Conservation (phyloP, 306 rosid species). For the Citrullus mucosospermus region DNA sequence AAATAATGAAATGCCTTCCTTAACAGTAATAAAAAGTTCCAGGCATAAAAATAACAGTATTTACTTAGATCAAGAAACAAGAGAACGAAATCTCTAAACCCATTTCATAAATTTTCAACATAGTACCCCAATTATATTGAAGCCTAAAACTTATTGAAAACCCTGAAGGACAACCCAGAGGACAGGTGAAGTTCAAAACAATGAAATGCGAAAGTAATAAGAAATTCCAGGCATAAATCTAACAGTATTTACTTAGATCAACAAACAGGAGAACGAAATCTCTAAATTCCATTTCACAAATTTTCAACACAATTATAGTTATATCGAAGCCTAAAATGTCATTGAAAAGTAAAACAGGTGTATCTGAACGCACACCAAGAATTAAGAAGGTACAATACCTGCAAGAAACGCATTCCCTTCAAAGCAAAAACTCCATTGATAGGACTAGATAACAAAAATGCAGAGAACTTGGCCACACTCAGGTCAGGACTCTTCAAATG, state of each 20-base stretch:
- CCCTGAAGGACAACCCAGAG: too few relatives aligned
- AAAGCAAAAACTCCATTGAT: constrained; percentile 20
- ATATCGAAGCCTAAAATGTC: neutral
- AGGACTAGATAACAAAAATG: constrained; percentile 35
- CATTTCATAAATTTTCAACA: neutral
- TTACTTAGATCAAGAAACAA: neutral
- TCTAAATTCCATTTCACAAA: neutral
- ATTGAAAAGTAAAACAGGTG: neutral
- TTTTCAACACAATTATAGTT: neutral
- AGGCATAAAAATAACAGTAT: neutral
- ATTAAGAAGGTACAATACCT: constrained; percentile 21
- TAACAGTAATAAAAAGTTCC: neutral
- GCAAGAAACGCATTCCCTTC: constrained; percentile 27
- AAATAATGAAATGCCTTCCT: neutral
- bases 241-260: neutral
- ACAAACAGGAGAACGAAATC: neutral
- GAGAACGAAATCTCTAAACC: neutral
- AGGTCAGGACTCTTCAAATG: constrained; percentile 19
- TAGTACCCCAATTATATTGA: neutral
- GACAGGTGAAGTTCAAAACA: too few relatives aligned
- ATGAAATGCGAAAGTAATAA: too few relatives aligned
- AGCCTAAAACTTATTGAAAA: neutral
- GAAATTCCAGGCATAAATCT: too few relatives aligned
- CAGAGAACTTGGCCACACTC: constrained; percentile 30
- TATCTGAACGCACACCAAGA: neutral